Base-by-base conservation (phyloP, 2,329 filamentous ascomycete genomes). In the Talaromyces sp. region DNA sequence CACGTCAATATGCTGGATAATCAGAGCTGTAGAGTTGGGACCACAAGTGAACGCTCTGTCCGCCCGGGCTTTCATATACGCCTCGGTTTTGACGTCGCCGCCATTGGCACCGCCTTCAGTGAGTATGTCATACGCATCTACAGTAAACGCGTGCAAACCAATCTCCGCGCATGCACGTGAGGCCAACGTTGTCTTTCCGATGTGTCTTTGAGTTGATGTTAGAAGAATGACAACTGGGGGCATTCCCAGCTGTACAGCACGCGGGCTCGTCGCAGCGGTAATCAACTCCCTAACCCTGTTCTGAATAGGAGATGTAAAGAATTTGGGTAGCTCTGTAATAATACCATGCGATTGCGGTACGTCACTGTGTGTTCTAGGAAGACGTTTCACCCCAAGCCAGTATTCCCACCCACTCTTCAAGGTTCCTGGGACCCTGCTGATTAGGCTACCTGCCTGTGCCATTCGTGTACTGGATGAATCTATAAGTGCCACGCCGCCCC, bases 31-130 rank as follows among this genome's bases (percentile, higher is more conserved):
- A 67, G 84, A 89, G 64, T 91, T 87, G 0, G 91, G 74, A 0
- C 94, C 94, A 68, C 94, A 97, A 63, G 87, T 88, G 70, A 97
- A 86, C 7, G 91, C 94, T 59, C 94, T 84, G 61, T 96, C 94
- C 1, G 91, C 89, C 53, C 94, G 84, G 3, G 89, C 90, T 68
- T 94, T 89, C 15, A 99, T 77, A 64, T 96, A 89, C 0, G 89
- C 92, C 69, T 97, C 93, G 0, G 92, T 96, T 75, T 97, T 97
- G 28, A 96, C 89, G 69, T 99, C 94, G 57, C 89, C 88, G 8
- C 90, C 90, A 55, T 91, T 91, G 1, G 88, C 88, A 45, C 88
- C 88, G 13, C 91, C 90, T 70, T 97, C 93, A n/a, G 91, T 93
- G 4, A 96, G 79, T 41, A 99, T 90, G 66, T 99, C 94, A 67